Evolutionary conservation across 192 early-diverging fungal genomes (phyloP).

Genomic region (Coemansia biformis): DNA sequence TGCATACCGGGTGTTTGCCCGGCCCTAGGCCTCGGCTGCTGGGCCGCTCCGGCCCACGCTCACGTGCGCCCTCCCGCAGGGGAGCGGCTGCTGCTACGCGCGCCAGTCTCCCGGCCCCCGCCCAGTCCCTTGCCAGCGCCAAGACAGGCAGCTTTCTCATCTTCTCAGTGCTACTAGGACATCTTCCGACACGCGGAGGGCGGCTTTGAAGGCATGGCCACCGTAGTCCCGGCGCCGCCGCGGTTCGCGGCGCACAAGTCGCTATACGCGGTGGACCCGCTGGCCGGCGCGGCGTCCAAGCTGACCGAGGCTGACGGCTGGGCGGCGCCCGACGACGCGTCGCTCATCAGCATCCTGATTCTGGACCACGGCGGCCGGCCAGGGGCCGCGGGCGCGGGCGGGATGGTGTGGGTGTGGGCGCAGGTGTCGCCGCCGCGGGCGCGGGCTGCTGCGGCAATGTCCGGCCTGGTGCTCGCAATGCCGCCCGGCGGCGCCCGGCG

Average conservation of each 20-base stretch:
- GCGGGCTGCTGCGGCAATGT: slow-evolving; percentile 6
- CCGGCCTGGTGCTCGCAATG: slow-evolving; percentile 38
- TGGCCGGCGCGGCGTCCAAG: slow-evolving; percentile 8
- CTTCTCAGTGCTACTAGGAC: too few relatives aligned
- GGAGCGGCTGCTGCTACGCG: too few relatives aligned
- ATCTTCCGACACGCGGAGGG: too few relatives aligned
- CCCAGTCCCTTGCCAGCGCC: too few relatives aligned
- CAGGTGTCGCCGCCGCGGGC: slow-evolving; percentile 21
- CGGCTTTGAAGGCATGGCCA: not conserved
- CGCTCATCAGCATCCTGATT: slow-evolving; percentile 31
- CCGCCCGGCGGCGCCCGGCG: slow-evolving; percentile 18
- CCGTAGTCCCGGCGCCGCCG: slow-evolving; percentile 24
- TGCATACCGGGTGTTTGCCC: not conserved
- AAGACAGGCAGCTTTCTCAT: too few relatives aligned
- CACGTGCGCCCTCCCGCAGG: slow-evolving; percentile 10
- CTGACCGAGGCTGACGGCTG: slow-evolving; percentile 2
- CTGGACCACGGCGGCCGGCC: slow-evolving; percentile 14
- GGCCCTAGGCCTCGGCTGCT: too few relatives aligned
- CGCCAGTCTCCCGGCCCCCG: too few relatives aligned
- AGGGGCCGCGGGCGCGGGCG: slow-evolving; percentile 1
- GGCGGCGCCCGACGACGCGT: slow-evolving; percentile 13
- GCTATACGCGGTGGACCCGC: slow-evolving; percentile 25
- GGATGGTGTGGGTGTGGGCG: slow-evolving; percentile 49
- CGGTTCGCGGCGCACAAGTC: slow-evolving; percentile 29
- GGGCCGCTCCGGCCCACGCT: too few relatives aligned